These are phyloP conservation scores for Cubamyces lactineus DNA, from an alignment of 768 basidiomycete species.

Conservation along the genomic window DNA sequence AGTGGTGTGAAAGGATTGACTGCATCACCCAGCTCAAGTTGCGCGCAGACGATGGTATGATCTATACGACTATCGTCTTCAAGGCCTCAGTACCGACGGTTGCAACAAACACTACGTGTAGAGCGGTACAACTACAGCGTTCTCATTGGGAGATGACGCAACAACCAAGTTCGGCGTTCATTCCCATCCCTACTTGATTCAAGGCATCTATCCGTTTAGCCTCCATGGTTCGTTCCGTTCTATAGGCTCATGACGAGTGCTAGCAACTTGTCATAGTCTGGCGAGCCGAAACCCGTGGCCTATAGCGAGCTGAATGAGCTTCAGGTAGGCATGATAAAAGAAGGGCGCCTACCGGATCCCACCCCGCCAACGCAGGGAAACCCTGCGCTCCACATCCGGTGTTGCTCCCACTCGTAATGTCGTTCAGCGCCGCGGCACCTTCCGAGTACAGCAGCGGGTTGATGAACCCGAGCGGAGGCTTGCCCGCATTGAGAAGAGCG, in stretches of 20 bases:
- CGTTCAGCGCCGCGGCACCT: constrained; percentile 28
- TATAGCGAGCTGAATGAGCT: constrained; percentile 21
- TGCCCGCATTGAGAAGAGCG: constrained; percentile 33
- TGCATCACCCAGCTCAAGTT: too few species aligned
- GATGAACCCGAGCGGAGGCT: constrained; percentile 38
- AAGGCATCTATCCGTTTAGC: too few species aligned
- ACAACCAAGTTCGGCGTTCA: too few species aligned
- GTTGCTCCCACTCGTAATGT: constrained; percentile 29
- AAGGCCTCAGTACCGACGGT: too few species aligned
- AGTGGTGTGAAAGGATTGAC: too few species aligned
- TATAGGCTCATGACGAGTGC: constrained; percentile 4
- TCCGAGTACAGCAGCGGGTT: constrained; percentile 31
- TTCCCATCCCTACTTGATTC: too few species aligned
- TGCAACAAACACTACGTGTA: too few species aligned
- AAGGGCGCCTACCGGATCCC: constrained; percentile 36
- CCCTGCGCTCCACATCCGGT: constrained; percentile 36
- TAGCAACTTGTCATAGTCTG: constrained; percentile 46
- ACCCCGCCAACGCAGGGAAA: constrained; percentile 35
- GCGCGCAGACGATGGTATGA: too few species aligned
- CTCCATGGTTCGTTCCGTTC: too few species aligned
- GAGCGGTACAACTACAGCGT: too few species aligned
- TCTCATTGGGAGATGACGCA: too few species aligned
- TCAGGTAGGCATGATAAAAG: neutral
- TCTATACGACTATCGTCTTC: too few species aligned
- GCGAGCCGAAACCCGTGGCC: constrained; percentile 66